Percentiles rank a stretch among this genome's conserved stretches.
Evolutionary conservation across 2,329 filamentous ascomycete species (phyloP).

Genomic region (Pezicula carpinea): DNA sequence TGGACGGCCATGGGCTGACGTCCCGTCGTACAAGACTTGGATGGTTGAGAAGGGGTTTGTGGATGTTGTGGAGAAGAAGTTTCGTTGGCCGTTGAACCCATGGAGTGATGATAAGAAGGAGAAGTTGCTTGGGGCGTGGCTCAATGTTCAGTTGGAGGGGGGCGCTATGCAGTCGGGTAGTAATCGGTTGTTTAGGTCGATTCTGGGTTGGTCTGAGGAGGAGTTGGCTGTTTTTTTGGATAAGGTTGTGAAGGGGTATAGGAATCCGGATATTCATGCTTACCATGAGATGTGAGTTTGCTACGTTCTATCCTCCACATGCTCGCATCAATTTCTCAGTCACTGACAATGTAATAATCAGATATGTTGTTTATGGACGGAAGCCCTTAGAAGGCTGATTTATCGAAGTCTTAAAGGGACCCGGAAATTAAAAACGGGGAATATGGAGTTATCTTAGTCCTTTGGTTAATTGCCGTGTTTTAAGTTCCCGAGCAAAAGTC

Average conservation of each 20-base stretch:
- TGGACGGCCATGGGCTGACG: background rate
- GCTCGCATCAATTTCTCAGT: too few species aligned
- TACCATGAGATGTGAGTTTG: slow-evolving; percentile 7
- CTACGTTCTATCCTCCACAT: too few species aligned
- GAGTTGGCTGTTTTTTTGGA: slow-evolving; percentile 27
- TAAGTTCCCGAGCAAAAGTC: too few species aligned
- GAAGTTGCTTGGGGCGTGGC: slow-evolving; percentile 41
- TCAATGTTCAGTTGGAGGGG: background rate
- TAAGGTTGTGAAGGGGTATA: slow-evolving; percentile 25
- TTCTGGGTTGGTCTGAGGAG: slow-evolving; percentile 23
- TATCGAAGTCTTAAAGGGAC: too few species aligned
- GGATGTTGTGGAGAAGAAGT: slow-evolving; percentile 42
- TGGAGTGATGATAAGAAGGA: slow-evolving; percentile 45
- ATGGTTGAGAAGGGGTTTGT: slow-evolving; percentile 46
- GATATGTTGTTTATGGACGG: too few species aligned
- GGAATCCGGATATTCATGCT: slow-evolving; percentile 24
- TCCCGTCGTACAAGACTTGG: slow-evolving; percentile 28
- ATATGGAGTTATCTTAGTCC: too few species aligned
- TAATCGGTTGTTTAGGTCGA: slow-evolving; percentile 16
- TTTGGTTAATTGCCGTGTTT: too few species aligned
- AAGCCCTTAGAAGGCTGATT: too few species aligned
- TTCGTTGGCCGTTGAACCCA: slow-evolving; percentile 42
- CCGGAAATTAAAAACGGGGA: too few species aligned
- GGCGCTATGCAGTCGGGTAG: background rate
- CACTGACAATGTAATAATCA: too few species aligned